Evolutionary conservation across 1,284 basidiomycete genomes (phyloP).

Genomic region (Papiliotrema nemorosa): DNA sequence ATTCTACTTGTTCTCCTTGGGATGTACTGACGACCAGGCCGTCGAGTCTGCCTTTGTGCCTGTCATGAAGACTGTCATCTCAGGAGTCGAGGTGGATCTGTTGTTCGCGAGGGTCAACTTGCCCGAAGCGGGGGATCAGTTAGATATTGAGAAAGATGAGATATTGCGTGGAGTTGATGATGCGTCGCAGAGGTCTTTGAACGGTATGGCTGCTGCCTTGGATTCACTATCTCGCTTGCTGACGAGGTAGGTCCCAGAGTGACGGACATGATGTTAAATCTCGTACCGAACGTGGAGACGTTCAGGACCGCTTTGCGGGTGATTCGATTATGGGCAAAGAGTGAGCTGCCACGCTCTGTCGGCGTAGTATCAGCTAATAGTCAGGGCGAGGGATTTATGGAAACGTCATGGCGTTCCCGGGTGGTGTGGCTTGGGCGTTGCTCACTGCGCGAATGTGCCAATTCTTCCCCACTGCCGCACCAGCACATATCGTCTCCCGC

Average conservation of each 20-base stretch:
- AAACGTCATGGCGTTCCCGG: constrained; percentile 96
- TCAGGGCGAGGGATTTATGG: constrained; percentile 92
- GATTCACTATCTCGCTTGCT: not conserved
- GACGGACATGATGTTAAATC: constrained; percentile 89
- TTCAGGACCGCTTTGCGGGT: constrained; percentile 92
- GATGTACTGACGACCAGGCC: constrained; percentile 56
- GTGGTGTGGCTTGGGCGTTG: constrained; percentile 98
- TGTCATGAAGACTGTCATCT: constrained; percentile 87
- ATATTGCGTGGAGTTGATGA: constrained; percentile 91
- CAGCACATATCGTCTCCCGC: constrained; percentile 91
- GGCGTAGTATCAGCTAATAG: not conserved
- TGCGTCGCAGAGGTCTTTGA: constrained; percentile 87
- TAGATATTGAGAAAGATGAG: constrained; percentile 86
- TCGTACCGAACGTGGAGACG: constrained; percentile 91
- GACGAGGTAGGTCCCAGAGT: constrained; percentile 97
- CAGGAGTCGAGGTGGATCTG: constrained; percentile 90
- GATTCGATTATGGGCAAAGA: constrained; percentile 96
- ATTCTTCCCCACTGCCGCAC: constrained; percentile 90
- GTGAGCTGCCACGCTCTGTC: constrained; percentile 53
- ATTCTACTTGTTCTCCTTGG: too few relatives aligned
- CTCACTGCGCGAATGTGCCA: constrained; percentile 98
- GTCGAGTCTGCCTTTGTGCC: constrained; percentile 97
- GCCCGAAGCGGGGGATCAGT: constrained; percentile 71
- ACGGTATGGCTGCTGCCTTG: constrained; percentile 58
- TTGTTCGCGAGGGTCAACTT: constrained; percentile 66